These are phyloP conservation scores for Arxiozyma bovina DNA, from an alignment of 1,139 yeast species.

Conservation along the genomic window DNA sequence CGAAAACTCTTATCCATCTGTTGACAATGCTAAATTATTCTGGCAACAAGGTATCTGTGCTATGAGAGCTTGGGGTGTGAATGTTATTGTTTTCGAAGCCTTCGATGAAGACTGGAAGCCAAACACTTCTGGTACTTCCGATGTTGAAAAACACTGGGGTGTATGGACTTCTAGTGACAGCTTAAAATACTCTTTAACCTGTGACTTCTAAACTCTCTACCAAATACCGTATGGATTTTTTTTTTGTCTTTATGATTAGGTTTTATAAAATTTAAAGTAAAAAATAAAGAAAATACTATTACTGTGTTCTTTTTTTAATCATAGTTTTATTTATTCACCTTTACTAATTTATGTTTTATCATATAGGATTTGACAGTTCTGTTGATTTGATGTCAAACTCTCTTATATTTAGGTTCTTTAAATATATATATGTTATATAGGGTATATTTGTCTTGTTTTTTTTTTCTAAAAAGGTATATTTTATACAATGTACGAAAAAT, in stretches of 20 bases:
- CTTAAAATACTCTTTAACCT: constrained; percentile 51
- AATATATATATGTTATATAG: too few species aligned
- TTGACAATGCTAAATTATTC: constrained; percentile 63
- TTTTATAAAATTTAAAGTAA: not conserved
- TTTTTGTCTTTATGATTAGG: not conserved
- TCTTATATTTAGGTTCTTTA: not conserved
- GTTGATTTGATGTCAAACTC: not conserved
- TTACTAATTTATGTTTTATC: not conserved
- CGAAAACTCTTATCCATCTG: constrained; percentile 56
- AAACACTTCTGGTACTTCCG: constrained; percentile 70
- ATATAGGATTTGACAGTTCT: too few species aligned
- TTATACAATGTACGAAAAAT: too few species aligned
- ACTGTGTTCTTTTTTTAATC: not conserved
- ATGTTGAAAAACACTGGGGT: constrained; percentile 93
- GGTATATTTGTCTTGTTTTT: not conserved
- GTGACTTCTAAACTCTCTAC: constrained; percentile 36
- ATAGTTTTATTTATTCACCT: not conserved
- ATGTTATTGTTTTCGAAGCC: constrained; percentile 88
- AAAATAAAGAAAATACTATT: too few species aligned
- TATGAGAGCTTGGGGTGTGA: constrained; percentile 90
- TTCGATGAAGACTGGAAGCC: constrained; percentile 96
- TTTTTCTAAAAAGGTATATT: too few species aligned
- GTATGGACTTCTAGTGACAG: constrained; percentile 53
- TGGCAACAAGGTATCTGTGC: constrained; percentile 89
- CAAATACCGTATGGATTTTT: not conserved